phyloP scores from a whole-genome alignment of 805 yeast genomes.

The Pichia ethanolica region DNA sequence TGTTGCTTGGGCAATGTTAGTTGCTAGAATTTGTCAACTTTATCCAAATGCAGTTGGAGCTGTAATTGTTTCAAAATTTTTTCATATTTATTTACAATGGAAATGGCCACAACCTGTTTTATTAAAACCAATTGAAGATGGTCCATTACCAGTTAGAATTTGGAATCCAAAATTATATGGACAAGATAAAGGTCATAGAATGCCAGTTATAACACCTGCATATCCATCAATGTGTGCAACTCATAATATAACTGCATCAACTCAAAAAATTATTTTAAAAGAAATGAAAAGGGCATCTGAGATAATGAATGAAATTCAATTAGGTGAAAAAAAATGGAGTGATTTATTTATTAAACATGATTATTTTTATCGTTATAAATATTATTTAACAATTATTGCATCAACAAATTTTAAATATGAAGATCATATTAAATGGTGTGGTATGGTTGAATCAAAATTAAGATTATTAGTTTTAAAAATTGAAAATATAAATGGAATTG shows the following conservation, averaged over 20 bases:
- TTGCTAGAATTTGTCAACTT: conserved; percentile 94
- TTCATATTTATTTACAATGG: conserved; percentile 83
- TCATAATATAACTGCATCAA: conserved; percentile 85
- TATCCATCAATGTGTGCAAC: conserved; percentile 99
- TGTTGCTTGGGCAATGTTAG: conserved; percentile 99
- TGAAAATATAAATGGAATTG: conserved; percentile 69
- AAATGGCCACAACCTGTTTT: conserved; percentile 98
- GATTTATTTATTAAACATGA: conserved; percentile 72
- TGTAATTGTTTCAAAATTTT: conserved; percentile 82
- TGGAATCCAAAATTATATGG: conserved; percentile 95
- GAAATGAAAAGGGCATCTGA: conserved; percentile 75
- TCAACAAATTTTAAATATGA: conserved; percentile 68
- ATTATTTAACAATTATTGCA: conserved; percentile 76
- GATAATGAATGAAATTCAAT: conserved; percentile 58
- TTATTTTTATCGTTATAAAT: conserved; percentile 78
- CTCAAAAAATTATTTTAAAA: conserved; percentile 70
- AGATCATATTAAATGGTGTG: conserved; percentile 86
- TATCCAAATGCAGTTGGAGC: conserved; percentile 96
- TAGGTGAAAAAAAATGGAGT: conserved; percentile 63
- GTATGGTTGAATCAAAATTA: conserved; percentile 83
- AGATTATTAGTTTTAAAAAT: conserved; percentile 77
- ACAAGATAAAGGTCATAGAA: conserved; percentile 80
- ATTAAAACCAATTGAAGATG: conserved; percentile 89
- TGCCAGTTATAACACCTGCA: conserved; percentile 99
- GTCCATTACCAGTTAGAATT: conserved; percentile 90